Evolutionary conservation across 2,329 filamentous ascomycete species (phyloP).

Genomic region (Exutisphaerella laricina): DNA sequence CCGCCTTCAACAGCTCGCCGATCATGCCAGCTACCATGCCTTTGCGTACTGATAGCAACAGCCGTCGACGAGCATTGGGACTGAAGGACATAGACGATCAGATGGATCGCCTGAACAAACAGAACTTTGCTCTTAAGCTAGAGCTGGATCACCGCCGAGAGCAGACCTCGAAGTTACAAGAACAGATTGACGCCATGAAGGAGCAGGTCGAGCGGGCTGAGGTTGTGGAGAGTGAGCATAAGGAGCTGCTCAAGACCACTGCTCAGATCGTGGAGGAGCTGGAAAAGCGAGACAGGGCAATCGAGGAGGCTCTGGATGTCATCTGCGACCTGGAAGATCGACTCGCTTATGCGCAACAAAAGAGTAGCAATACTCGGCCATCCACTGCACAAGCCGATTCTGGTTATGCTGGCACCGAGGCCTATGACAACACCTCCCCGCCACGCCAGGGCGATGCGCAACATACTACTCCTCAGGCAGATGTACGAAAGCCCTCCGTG

Average conservation of each 20-base stretch:
- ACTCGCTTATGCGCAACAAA: constrained; percentile 25
- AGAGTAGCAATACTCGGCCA: constrained; percentile 27
- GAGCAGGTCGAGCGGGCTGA: constrained; percentile 42
- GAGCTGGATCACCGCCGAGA: constrained; percentile 66
- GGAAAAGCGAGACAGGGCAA: constrained; percentile 63
- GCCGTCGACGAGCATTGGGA: constrained; percentile 42
- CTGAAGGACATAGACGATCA: constrained; percentile 65
- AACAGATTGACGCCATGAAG: constrained; percentile 52
- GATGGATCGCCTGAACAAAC: constrained; percentile 63
- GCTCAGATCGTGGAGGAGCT: constrained; percentile 55
- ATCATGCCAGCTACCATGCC: constrained; percentile 13
- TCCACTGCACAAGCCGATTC: constrained; percentile 33
- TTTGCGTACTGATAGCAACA: constrained; percentile 20
- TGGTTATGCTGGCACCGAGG: constrained; percentile 33
- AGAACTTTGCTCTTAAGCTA: constrained; percentile 72
- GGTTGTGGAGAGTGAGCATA: constrained; percentile 35
- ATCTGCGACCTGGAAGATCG: constrained; percentile 59
- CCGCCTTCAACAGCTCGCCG: constrained; percentile 29
- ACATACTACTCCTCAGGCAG: constrained; percentile 11
- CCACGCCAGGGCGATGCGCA: constrained; percentile 16
- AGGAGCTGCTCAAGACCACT: constrained; percentile 54
- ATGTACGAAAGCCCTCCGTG: constrained; percentile 11
- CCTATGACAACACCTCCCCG: constrained; percentile 24
- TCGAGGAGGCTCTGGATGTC: constrained; percentile 65
- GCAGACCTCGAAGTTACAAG: constrained; percentile 56